phyloP scores from a whole-genome alignment of 2,329 filamentous ascomycete genomes.

The Clonostachys byssicola region DNA sequence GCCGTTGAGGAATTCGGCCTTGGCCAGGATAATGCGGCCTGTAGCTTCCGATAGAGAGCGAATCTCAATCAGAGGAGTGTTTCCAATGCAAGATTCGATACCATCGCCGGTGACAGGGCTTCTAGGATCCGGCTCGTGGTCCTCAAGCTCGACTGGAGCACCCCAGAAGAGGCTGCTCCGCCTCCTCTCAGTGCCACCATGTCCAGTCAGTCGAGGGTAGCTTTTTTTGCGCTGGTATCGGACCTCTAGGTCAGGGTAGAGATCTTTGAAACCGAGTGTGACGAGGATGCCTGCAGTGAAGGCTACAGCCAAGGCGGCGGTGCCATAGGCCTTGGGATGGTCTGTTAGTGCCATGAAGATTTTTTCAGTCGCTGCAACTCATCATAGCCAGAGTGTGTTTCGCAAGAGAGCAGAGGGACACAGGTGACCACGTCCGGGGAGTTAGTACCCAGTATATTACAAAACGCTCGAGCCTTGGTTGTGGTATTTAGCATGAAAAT shows the following conservation, averaged over 20 bases:
- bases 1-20: slow-evolving; percentile 95
- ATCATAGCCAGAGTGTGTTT: too few species aligned
- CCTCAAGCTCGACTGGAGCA: slow-evolving; percentile 48
- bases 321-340: slow-evolving; percentile 58
- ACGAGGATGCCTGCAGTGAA: slow-evolving; percentile 75
- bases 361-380: too few species aligned
- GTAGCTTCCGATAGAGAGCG: slow-evolving; percentile 82
- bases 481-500: too few species aligned
- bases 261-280: slow-evolving; percentile 74
- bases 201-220: slow-evolving; percentile 5
- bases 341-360: slow-evolving; percentile 52
- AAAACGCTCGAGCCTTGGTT: too few species aligned
- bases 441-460: too few species aligned
- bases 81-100: slow-evolving; percentile 87
- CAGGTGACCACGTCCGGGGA: too few species aligned
- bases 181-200: slow-evolving; percentile 2
- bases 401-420: too few species aligned
- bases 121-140: slow-evolving; percentile 36
- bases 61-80: slow-evolving; percentile 86
- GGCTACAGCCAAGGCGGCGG: slow-evolving; percentile 63
- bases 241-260: slow-evolving; percentile 70
- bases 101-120: slow-evolving; percentile 46
- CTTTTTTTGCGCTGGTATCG: slow-evolving; percentile 49
- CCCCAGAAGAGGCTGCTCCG: slow-evolving; percentile 41
- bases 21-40: slow-evolving; percentile 84